Evolutionary conservation across 164 flowering plant genomes (phyloP), one percentile per base, ranked within the genome.

Genomic region (Stephania yunnanensis): DNA sequence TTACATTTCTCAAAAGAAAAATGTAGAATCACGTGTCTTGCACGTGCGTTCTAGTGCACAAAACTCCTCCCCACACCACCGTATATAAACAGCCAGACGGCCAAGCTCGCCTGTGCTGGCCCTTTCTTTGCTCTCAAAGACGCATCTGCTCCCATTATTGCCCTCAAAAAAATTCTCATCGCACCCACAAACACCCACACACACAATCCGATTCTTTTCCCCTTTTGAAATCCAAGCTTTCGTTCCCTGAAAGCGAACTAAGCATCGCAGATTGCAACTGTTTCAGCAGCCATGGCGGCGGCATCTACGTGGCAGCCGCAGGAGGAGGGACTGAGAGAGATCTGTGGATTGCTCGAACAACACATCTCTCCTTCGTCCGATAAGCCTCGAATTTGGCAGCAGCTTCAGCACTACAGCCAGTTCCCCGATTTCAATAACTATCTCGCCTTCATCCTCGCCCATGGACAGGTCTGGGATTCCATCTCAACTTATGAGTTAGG

Each of bases 401-500:
- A 89, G 76, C 93, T 96, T 13, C 95, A 92, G 74, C 98, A 92
- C 82, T 96, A 84, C 80, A 86, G 92, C 73, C 93, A 86, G 79
- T 89, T 90, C 80, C 97, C 98, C 45, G 99, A 96, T 88, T 96
- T 96, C 93, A 96, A 96, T 76, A 94, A 96, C 78, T 92, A 96
- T 78, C 97, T 96, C 55, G 89, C 88, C 31, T 96, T 92, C 86
- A 96, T 94, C 71, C 88, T 96, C 22, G 88, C 92, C 10, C 93
- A 87, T 15, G 97, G 94, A 17, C 89, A 96, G 91, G 99, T 95
- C 78, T 10, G 29, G 55, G 55, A 17, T 7, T 4, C 70, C 19
- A 44, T n/a, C 7, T 25, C 11, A 6, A 22, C 5, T 50, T 4
- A 15, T 10, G 55, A 50, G 55, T 5, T 68, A 52, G 64, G 30